Evolutionary conservation across 73 alveolate genomes (phyloP).

Genomic region (Paramecium biaurelia): DNA sequence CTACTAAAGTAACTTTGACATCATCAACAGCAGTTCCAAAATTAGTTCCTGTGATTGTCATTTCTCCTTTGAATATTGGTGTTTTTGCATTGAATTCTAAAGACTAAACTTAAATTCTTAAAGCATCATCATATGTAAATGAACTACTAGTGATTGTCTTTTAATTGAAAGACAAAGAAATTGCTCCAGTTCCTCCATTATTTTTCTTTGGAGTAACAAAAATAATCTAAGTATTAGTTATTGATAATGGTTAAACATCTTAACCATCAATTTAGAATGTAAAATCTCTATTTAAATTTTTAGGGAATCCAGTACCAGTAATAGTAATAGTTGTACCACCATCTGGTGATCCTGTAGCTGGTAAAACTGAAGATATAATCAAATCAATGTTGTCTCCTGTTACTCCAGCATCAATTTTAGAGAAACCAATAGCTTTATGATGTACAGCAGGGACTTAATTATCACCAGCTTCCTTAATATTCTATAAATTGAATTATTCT

Average conservation of each 20-base stretch:
- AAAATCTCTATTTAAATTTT: neutral
- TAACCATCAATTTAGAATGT: neutral
- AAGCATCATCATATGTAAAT: neutral
- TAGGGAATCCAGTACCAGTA: slow-evolving; percentile 25
- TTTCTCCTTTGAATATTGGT: slow-evolving; percentile 10
- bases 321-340: slow-evolving; percentile 16
- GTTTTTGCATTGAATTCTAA: neutral
- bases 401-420: neutral
- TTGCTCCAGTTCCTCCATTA: neutral
- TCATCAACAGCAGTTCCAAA: neutral
- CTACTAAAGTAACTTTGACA: neutral
- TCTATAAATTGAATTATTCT: neutral
- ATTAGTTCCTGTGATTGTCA: neutral
- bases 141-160: neutral
- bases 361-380: neutral
- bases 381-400: neutral
- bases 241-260: neutral
- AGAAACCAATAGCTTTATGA: neutral
- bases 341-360: neutral
- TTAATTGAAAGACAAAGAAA: neutral
- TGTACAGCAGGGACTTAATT: slow-evolving; percentile 1
- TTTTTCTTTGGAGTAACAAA: neutral
- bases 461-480: neutral
- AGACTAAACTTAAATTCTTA: neutral
- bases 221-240: neutral